Base-by-base conservation (phyloP, 75 land plant species). In the Picea glauca region DNA sequence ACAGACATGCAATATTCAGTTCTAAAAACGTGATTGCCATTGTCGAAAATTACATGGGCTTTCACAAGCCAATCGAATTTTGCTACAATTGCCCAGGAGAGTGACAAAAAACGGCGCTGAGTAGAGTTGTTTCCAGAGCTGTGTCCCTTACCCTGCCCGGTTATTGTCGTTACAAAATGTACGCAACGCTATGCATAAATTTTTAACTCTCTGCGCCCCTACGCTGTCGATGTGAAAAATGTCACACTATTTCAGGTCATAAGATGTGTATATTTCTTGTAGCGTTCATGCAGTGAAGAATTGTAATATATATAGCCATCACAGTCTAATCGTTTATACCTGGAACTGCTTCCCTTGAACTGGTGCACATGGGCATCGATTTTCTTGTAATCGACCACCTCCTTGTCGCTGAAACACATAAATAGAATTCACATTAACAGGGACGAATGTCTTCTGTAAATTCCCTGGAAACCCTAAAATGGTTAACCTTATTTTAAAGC, bases 341-440 rank as follows among this genome's bases (percentile, higher is more conserved):
- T 87, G 32, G 89, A 82, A 77, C 89, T 87, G 76, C 93, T 93
- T 17, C 95, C 95, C 65, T 89, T 93, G 21, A 93, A 84, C 82
- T 93, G 95, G 60, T 91, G 95, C 23, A 89, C 93, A 85, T 87
- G 77, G 20, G 88, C 87, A 85, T 91, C 93, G 6, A 93, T 82
- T 62, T 79, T 81, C 64, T 82, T 87, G 77, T 82, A 91, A 66
- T 93, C 93, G 17, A 89, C 80, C 74, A 70, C 58, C 15, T 80
- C 88, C 59, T 80, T 79, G 30, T 84, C 80, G 5, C 95, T 93
- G 73, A 62, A 66, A 58, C 5, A 13, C 2, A 12, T 21, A 7
- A 79, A 14, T 33, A 66, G 14, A 21, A 26, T 23, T 23, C 20
- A 3, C 63, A 62, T 62, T 8, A 50, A 50, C 11, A 50, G 1